Evolutionary conservation across 163 green algal genomes (phyloP), one percentile per base, ranked within the genome.

Genomic region (Botryococcus braunii): DNA sequence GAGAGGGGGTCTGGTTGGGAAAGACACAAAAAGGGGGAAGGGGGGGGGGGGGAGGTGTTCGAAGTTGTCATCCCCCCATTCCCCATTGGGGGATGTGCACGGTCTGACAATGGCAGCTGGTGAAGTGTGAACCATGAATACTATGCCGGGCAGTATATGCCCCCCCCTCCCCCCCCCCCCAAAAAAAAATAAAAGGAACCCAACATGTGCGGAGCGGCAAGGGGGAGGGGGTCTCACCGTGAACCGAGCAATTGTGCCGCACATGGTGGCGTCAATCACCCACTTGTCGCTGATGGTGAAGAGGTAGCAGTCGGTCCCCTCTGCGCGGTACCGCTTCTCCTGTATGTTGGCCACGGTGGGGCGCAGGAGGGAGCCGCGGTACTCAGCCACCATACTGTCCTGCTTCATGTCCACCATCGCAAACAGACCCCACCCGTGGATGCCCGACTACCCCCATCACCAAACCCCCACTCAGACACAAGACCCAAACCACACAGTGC

Each of bases 341-440:
- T 88, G 73, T 66, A 87, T 39, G 59, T 97, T 88, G 0, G 91
- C 88, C 41, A 96, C 57, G 0, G 78, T 68, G 11, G 77, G 74
- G 1, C 87, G 77, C 60, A 97, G 72, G 31, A 88, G 40, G 50
- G 96, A 89, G 0, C 93, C 93, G 7, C 84, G 78, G 76, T 97
- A 98, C 83, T 98, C 91, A 1, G 89, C 88, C 8, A 99, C 83
- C 79, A 96, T 91, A 32, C 76, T 79, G 71, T 95, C 93, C 79
- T 91, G 82, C n/a, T 65, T 59, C 57, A 96, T 87, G 61, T 81
- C 65, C 56, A 66, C 59, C 27, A 80, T 77, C 13, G 93, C 88
- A 75, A 97, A 93, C 23, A 99, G 71, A 52, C 94, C 94, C 94
- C 93, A 98, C 4, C 93, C 93, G 70, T 97, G 93, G 69, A 98